Percentiles rank a stretch among this genome's conserved stretches.
Evolutionary conservation across 768 basidiomycete species (phyloP).

Genomic region (Suillus subaureus): DNA sequence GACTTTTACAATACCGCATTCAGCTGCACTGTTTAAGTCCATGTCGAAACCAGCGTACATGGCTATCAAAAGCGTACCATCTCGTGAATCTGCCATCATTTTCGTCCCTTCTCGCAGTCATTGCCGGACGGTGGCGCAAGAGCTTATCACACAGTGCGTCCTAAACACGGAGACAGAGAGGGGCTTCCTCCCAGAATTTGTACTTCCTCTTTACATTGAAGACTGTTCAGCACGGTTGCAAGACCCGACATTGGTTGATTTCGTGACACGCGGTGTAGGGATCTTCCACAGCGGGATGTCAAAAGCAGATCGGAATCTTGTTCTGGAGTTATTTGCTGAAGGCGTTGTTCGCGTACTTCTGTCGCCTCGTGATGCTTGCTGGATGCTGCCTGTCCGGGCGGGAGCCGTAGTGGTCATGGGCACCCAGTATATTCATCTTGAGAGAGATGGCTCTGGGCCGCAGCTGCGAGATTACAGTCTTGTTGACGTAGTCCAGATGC

Average conservation of each 20-base stretch:
- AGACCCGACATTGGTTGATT: constrained; percentile 66
- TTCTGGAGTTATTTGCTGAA: constrained; percentile 81
- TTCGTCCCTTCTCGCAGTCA: constrained; percentile 88
- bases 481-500: constrained; percentile 88
- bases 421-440: constrained; percentile 75
- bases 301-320: constrained; percentile 65
- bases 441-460: constrained; percentile 52
- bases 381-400: constrained; percentile 86
- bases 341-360: constrained; percentile 81
- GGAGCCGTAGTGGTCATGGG: constrained; percentile 87
- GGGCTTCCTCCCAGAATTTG: constrained; percentile 63
- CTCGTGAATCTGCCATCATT: constrained; percentile 61
- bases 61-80: constrained; percentile 55
- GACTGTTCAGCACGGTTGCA: constrained; percentile 58
- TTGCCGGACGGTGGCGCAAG: constrained; percentile 71
- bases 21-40: constrained; percentile 82
- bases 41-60: constrained; percentile 91
- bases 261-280: constrained; percentile 83
- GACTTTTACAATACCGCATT: constrained; percentile 85
- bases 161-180: constrained; percentile 67
- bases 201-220: constrained; percentile 58
- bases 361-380: constrained; percentile 81
- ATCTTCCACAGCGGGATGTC: constrained; percentile 79
- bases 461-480: constrained; percentile 80
- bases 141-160: constrained; percentile 87